Evolutionary conservation across 2,329 filamentous ascomycete species (phyloP).

Genomic region (Cladosporium sp.): DNA sequence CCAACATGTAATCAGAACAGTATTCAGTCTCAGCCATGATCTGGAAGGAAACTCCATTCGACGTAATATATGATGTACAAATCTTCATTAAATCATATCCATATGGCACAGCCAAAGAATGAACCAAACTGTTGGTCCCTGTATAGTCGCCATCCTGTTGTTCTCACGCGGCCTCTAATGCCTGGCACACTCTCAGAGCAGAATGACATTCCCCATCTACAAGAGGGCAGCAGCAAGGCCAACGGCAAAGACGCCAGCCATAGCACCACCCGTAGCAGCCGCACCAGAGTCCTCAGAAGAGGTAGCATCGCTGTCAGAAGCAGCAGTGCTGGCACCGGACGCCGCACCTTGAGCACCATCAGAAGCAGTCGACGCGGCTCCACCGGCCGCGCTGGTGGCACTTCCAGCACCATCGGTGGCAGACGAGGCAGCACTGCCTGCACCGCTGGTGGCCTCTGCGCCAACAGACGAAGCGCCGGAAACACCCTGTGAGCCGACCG

Average conservation of each 20-base stretch:
- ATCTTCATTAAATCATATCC: too few species aligned
- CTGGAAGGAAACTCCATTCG: too few species aligned
- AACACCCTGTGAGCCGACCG: background rate
- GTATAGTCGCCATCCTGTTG: too few species aligned
- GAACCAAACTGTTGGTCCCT: too few species aligned
- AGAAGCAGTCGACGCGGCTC: background rate
- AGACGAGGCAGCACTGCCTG: constrained; percentile 13
- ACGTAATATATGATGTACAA: too few species aligned
- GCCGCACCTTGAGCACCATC: background rate
- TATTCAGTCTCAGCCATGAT: too few species aligned
- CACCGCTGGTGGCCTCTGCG: background rate
- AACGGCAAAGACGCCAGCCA: constrained; percentile 6
- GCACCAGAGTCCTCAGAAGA: constrained; percentile 1
- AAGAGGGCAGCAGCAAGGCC: constrained; percentile 10
- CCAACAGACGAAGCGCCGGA: constrained; percentile 2
- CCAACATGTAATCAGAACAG: background rate
- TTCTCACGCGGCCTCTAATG: too few species aligned
- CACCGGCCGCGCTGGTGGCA: constrained; percentile 15
- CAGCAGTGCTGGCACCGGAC: background rate
- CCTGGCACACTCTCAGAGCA: too few species aligned
- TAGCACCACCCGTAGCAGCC: constrained; percentile 2
- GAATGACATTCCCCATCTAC: background rate
- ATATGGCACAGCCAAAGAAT: too few species aligned
- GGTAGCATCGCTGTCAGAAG: background rate
- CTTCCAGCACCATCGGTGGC: constrained; percentile 17